Conservation (phyloP, 1,284 basidiomycete species). For the Mycena sp. region DNA sequence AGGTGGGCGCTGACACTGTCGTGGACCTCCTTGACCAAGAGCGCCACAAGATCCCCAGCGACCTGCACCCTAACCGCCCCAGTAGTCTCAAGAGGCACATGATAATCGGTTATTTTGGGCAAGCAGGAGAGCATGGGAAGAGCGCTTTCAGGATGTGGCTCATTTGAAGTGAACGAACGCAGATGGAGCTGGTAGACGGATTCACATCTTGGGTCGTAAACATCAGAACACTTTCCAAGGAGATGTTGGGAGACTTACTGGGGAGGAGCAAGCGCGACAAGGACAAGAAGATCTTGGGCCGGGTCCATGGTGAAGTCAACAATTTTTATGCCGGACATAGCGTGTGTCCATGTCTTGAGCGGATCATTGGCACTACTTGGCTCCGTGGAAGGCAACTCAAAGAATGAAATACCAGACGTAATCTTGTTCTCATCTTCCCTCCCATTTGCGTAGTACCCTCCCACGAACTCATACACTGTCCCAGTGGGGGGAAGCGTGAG, state of each 20-base stretch:
- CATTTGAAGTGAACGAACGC: conserved; percentile 57
- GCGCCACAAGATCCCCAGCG: conserved; percentile 52
- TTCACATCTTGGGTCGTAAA: conserved; percentile 42
- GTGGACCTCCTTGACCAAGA: conserved; percentile 56
- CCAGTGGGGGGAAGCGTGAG: conserved; percentile 54
- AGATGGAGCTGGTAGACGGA: conserved; percentile 57
- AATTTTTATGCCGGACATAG: conserved; percentile 56
- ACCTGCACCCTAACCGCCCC: conserved; percentile 58
- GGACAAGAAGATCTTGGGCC: conserved; percentile 57
- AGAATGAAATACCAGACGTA: conserved; percentile 54
- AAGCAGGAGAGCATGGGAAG: conserved; percentile 48
- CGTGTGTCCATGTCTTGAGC: conserved; percentile 52
- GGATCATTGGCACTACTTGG: conserved; percentile 33
- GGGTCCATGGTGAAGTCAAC: conserved; percentile 66
- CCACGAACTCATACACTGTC: conserved; percentile 60
- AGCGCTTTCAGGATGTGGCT: conserved; percentile 55
- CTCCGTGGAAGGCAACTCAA: conserved; percentile 49
- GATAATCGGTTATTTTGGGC: conserved; percentile 38
- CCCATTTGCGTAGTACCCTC: conserved; percentile 58
- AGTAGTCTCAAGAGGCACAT: conserved; percentile 41
- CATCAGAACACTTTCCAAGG: conserved; percentile 7
- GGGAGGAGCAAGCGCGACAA: conserved; percentile 52
- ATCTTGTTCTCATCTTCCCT: conserved; percentile 50
- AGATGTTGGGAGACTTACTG: conserved; percentile 44
- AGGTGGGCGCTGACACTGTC: conserved; percentile 50